Percentiles rank a stretch among this genome's conserved stretches.
Evolutionary conservation across 352 stramenopile genomes (phyloP).

Genomic region (Phytophthora sansomeana): DNA sequence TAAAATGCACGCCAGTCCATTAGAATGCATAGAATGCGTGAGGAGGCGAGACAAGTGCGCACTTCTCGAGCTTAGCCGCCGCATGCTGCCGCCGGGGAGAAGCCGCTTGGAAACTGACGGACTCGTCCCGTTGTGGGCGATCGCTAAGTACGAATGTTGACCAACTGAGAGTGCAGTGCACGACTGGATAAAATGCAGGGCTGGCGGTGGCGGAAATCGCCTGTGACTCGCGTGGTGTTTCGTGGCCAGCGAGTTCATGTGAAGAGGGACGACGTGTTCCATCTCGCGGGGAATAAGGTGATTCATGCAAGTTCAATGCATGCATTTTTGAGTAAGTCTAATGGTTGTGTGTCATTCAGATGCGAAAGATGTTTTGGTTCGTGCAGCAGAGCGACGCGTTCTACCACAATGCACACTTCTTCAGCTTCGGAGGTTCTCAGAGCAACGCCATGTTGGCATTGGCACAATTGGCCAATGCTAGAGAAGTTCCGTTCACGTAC

Average conservation of each 20-base stretch:
- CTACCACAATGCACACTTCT: conserved; percentile 61
- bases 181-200: conserved; percentile 6
- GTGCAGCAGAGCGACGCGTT: conserved; percentile 69
- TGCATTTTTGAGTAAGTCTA: too few relatives aligned
- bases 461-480: conserved; percentile 79
- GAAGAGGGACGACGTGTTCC: conserved; percentile 86
- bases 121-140: conserved; percentile 25
- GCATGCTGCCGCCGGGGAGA: conserved; percentile 37
- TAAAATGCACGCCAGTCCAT: neutral
- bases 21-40: neutral
- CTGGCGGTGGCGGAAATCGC: conserved; percentile 46
- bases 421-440: conserved; percentile 83
- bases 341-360: conserved; percentile 43
- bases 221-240: conserved; percentile 73
- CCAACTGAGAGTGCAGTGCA: neutral
- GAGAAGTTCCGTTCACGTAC: conserved; percentile 85
- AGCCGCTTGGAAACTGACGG: conserved; percentile 12
- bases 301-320: neutral
- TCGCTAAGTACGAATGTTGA: conserved; percentile 34
- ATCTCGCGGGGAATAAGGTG: conserved; percentile 89
- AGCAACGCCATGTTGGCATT: conserved; percentile 91
- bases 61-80: conserved; percentile 67
- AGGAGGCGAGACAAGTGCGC: neutral
- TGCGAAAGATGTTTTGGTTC: conserved; percentile 88
- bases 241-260: conserved; percentile 76